These are phyloP conservation scores for Alternaria atra DNA, from an alignment of 2,329 filamentous ascomycete species.

Conservation along the genomic window DNA sequence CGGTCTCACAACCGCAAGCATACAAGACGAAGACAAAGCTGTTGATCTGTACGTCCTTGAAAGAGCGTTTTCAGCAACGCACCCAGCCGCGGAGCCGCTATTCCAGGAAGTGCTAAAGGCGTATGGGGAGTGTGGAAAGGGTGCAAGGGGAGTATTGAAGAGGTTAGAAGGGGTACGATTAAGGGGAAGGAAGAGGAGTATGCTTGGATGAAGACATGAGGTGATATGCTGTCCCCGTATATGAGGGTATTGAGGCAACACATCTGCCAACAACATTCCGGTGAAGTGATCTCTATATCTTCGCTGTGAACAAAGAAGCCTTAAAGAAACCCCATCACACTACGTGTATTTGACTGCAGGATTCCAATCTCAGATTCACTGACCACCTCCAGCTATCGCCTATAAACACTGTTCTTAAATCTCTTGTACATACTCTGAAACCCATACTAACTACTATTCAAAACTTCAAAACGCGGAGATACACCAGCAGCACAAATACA, in stretches of 20 bases:
- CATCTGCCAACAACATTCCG: not conserved
- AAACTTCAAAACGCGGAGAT: not conserved
- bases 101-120: slow-evolving; percentile 77
- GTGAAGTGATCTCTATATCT: not conserved
- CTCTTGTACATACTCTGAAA: not conserved
- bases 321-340: not conserved
- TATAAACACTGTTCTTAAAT: not conserved
- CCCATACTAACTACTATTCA: too few species aligned
- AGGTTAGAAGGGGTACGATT: slow-evolving; percentile 90
- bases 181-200: slow-evolving; percentile 94
- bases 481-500: not conserved
- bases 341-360: not conserved
- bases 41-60: slow-evolving; percentile 97
- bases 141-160: slow-evolving; percentile 76
- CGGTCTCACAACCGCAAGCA: slow-evolving; percentile 82
- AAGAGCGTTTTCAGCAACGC: slow-evolving; percentile 91
- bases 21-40: slow-evolving; percentile 89
- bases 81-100: slow-evolving; percentile 81
- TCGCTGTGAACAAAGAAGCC: not conserved
- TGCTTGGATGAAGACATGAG: slow-evolving; percentile 73
- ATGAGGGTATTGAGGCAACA: not conserved
- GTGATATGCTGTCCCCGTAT: not conserved
- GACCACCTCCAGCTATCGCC: not conserved
- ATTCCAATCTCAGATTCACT: not conserved
- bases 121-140: slow-evolving; percentile 78